Percentiles rank a stretch among this genome's conserved stretches.
These are phyloP conservation scores for Ceratobasidium papillatum DNA, from an alignment of 1,284 basidiomycete genomes.

Conservation along the genomic window DNA sequence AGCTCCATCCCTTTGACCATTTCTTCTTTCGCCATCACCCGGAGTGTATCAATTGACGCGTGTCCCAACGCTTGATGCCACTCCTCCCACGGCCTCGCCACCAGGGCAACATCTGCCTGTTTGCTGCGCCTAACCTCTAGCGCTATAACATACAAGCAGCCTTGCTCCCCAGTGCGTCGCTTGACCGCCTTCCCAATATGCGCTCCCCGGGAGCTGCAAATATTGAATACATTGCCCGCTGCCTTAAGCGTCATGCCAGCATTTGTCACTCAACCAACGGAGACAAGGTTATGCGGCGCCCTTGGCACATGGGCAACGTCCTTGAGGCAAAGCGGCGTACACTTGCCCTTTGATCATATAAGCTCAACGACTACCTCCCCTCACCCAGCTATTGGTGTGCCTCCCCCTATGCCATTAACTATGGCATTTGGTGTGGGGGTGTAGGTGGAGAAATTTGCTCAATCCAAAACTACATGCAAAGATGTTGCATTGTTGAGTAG, in stretches of 20 bases:
- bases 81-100: background rate
- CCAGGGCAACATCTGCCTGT: background rate
- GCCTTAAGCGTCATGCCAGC: background rate
- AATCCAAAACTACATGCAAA: background rate
- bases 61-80: conserved; percentile 7
- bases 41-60: background rate
- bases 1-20: conserved; percentile 17
- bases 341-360: background rate
- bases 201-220: background rate
- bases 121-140: background rate
- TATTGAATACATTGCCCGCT: background rate
- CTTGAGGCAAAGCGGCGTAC: background rate
- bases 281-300: background rate
- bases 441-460: background rate
- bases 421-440: background rate
- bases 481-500: background rate
- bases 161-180: background rate
- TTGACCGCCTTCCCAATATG: background rate
- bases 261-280: background rate
- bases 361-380: background rate
- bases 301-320: background rate
- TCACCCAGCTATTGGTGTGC: background rate
- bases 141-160: background rate
- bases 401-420: background rate
- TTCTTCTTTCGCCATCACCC: conserved; percentile 10